Evolutionary conservation across 441 rosid genomes (phyloP), one percentile per base, ranked within the genome.

Genomic region (Populus hybrid): DNA sequence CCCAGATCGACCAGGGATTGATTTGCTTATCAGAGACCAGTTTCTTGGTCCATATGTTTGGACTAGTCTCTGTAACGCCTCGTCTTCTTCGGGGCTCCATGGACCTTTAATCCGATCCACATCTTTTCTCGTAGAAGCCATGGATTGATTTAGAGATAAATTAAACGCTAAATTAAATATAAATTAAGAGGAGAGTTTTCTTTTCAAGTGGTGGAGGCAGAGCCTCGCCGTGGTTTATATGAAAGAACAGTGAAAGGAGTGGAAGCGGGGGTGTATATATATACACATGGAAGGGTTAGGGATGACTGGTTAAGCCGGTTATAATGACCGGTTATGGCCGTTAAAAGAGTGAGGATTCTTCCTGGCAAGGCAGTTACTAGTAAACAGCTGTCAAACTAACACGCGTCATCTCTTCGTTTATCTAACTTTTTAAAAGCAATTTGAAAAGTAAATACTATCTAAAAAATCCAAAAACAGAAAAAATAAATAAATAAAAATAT

Each of bases 61-160:
- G 12, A 92, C 97, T 68, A 92, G 80, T 70, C 88, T 79, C 71
- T 82, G 88, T 20, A 92, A 80, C 71, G 91, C 84, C 63, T 88
- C 93, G 71, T 92, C 97, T 76, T 92, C 97, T 81, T 90, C 94
- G 0, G 93, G 93, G 59, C 92, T 88, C 96, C 96, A 92, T 0
- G 96, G 96, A 26, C 96, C 96, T 81, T 88, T 92, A 89, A 92
- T 89, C 83, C 93, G 89, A 85, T 92, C 97, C 72, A 77, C 76
- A 20, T 87, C 89, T 71, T 81, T 92, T 38, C 80, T 79, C 1
- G 79, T 46, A 14, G 89, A 82, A 65, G 89, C 85, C 90, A 87
- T 88, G 30, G 63, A 67, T 67, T 63, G 34, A 74, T 67, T 67
- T 67, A 3, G 66, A 10, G 66, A 63, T 63, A 21, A 63, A 21